phyloP scores from a whole-genome alignment of 208 protist genomes.

The Perkinsela sp. region DNA sequence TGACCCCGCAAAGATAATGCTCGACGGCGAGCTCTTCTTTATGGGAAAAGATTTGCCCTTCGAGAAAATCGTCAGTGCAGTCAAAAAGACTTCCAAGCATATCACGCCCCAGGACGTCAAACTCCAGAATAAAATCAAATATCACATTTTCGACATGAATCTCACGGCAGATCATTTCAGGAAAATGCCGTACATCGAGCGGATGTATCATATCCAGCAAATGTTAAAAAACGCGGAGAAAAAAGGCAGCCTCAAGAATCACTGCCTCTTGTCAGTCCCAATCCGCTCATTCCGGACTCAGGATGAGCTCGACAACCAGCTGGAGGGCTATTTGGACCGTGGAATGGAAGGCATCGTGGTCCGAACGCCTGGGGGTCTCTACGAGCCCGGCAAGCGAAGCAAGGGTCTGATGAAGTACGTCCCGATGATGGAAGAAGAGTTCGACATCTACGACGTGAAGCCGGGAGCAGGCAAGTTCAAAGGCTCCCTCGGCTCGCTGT shows the following conservation, averaged over 20 bases:
- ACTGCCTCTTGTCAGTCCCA: neutral
- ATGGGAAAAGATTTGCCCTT: neutral
- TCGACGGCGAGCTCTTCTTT: conserved; percentile 41
- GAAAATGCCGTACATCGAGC: neutral
- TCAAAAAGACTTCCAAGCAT: neutral
- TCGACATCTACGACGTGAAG: conserved; percentile 40
- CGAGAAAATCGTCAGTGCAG: neutral
- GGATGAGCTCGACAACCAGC: conserved; percentile 1
- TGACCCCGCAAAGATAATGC: neutral
- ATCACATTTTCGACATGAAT: neutral
- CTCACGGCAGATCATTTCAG: neutral
- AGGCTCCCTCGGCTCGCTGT: conserved; percentile 34
- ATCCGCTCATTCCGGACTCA: neutral
- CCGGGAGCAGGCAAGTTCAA: conserved; percentile 52
- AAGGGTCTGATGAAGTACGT: conserved; percentile 64
- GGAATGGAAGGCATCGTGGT: conserved; percentile 65
- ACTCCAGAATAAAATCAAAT: neutral
- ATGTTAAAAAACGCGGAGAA: neutral
- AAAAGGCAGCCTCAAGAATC: neutral
- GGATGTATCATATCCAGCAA: neutral
- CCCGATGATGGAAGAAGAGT: conserved; percentile 62
- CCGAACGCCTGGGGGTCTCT: conserved; percentile 35
- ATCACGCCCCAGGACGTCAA: neutral
- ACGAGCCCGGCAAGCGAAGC: conserved; percentile 57
- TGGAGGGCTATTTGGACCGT: conserved; percentile 5